Evolutionary conservation across 2,329 filamentous ascomycete genomes (phyloP).

Genomic region (Fusarium sp.): DNA sequence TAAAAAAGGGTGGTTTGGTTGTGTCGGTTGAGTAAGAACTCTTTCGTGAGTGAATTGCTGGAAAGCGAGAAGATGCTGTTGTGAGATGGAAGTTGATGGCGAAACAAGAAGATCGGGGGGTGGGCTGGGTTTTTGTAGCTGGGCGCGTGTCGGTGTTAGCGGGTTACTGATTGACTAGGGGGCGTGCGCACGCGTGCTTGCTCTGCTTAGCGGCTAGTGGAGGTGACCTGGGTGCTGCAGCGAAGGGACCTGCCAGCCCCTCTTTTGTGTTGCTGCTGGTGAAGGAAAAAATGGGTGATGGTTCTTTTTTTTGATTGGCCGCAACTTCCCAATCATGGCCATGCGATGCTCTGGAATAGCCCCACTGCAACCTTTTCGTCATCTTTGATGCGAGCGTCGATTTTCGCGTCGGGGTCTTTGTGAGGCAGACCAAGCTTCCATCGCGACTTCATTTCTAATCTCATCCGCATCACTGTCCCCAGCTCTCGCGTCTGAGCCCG

Average conservation of each 20-base stretch:
- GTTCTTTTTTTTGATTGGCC: conserved; percentile 39
- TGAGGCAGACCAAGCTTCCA: neutral
- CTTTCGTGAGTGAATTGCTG: conserved; percentile 28
- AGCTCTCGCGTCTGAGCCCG: conserved; percentile 1
- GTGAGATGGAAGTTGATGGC: conserved; percentile 58
- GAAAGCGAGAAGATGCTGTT: conserved; percentile 50
- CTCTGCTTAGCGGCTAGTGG: conserved; percentile 25
- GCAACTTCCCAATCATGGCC: neutral
- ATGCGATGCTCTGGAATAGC: conserved; percentile 21
- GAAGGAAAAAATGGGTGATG: conserved; percentile 34
- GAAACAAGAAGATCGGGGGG: conserved; percentile 62
- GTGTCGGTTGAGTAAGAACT: conserved; percentile 29
- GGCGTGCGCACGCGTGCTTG: conserved; percentile 41
- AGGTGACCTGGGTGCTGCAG: conserved; percentile 37
- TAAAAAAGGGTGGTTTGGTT: conserved; percentile 14
- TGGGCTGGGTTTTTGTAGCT: conserved; percentile 70
- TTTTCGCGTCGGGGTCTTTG: conserved; percentile 5
- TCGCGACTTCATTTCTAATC: neutral
- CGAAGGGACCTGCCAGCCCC: conserved; percentile 28
- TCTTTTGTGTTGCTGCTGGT: conserved; percentile 30
- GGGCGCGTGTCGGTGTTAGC: conserved; percentile 61
- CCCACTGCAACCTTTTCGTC: conserved; percentile 21
- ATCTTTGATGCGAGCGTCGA: conserved; percentile 10
- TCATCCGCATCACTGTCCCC: neutral
- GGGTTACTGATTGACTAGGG: conserved; percentile 67